phyloP scores from a whole-genome alignment of 140 eudicot genomes.

The Anethum foeniculum region DNA sequence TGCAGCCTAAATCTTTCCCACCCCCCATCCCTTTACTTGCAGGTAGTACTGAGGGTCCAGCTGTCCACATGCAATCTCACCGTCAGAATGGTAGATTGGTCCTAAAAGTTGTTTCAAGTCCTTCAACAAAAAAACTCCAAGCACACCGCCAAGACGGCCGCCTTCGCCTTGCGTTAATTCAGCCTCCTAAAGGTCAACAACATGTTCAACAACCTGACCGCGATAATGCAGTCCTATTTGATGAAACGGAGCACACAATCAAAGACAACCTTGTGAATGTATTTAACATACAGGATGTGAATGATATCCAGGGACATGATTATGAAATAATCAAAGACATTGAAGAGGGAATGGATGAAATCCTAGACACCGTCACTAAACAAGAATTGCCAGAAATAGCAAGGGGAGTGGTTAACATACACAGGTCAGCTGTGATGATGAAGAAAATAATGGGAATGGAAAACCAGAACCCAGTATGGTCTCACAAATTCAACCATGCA shows the following conservation, averaged over 20 bases:
- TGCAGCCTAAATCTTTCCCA: constrained; percentile 42
- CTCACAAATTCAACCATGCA: constrained; percentile 29
- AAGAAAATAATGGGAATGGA: constrained; percentile 35
- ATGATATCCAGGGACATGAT: constrained; percentile 5
- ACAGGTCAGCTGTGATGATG: constrained; percentile 29
- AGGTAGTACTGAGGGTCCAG: constrained; percentile 35
- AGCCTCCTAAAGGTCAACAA: constrained; percentile 19
- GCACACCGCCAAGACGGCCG: constrained; percentile 74
- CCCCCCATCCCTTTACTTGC: constrained; percentile 64
- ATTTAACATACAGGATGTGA: constrained; percentile 14
- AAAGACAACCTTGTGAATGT: constrained; percentile 9
- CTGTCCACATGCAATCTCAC: constrained; percentile 65
- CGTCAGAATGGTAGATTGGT: constrained; percentile 68
- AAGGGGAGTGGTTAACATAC: constrained; percentile 23
- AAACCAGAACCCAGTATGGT: constrained; percentile 38
- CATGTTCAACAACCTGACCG: constrained; percentile 17
- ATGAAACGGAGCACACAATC: constrained; percentile 10
- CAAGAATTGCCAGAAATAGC: constrained; percentile 19
- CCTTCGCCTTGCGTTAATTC: constrained; percentile 52
- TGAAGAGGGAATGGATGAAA: not conserved
- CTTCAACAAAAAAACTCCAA: constrained; percentile 42
- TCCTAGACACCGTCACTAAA: constrained; percentile 12
- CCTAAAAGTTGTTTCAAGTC: constrained; percentile 66
- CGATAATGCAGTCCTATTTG: constrained; percentile 6
- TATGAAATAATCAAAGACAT: not conserved